Evolutionary conservation across 2,329 filamentous ascomycete species (phyloP).

Genomic region (Pseudogymnoascus sp.): DNA sequence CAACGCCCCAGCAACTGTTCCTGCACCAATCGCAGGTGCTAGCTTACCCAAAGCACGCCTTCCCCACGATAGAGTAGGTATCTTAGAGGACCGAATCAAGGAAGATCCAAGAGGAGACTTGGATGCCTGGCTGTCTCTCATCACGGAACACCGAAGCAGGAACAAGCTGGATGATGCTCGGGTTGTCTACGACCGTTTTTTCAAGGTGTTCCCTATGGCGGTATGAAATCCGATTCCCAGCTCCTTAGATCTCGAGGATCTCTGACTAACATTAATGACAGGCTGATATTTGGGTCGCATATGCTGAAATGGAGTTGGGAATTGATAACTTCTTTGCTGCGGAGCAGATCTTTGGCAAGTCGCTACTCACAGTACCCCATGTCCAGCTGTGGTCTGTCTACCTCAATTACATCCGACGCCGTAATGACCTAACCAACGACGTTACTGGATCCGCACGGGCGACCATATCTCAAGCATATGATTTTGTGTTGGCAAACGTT

Average conservation of each 20-base stretch:
- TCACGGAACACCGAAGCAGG: slow-evolving; percentile 73
- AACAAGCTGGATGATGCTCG: slow-evolving; percentile 76
- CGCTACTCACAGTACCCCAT: slow-evolving; percentile 69
- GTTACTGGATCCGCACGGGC: slow-evolving; percentile 65
- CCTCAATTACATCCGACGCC: slow-evolving; percentile 86
- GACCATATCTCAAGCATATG: slow-evolving; percentile 78
- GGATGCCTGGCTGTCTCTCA: slow-evolving; percentile 82
- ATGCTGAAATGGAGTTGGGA: slow-evolving; percentile 81
- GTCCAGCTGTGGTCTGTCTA: slow-evolving; percentile 89
- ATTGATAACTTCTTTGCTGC: slow-evolving; percentile 73
- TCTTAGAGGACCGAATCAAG: slow-evolving; percentile 78
- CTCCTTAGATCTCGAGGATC: slow-evolving; percentile 9
- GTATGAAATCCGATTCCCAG: slow-evolving; percentile 49
- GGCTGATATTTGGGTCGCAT: slow-evolving; percentile 88
- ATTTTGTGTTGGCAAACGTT: slow-evolving; percentile 82
- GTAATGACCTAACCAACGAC: slow-evolving; percentile 80
- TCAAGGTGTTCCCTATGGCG: slow-evolving; percentile 79
- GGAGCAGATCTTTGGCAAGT: slow-evolving; percentile 75
- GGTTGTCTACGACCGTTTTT: slow-evolving; percentile 73
- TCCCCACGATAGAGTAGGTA: slow-evolving; percentile 28
- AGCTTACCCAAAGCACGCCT: slow-evolving; percentile 26
- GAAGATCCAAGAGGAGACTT: slow-evolving; percentile 89
- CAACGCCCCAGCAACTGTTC: not conserved
- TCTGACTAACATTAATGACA: slow-evolving; percentile 36
- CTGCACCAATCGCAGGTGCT: not conserved